These are phyloP conservation scores for Termitomyces sp. DNA, from an alignment of 768 basidiomycete species.

Conservation along the genomic window DNA sequence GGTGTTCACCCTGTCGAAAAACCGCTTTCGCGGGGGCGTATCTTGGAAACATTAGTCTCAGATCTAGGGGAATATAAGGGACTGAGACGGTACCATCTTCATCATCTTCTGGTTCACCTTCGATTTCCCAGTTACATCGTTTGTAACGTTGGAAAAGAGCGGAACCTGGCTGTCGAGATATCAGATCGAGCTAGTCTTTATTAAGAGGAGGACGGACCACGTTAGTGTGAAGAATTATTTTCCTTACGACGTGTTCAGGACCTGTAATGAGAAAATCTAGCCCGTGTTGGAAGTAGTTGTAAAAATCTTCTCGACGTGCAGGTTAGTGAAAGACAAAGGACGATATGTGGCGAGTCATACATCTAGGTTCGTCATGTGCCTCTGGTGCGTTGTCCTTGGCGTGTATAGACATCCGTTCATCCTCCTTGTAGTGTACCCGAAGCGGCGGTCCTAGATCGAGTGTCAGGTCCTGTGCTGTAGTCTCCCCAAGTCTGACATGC, in stretches of 20 bases:
- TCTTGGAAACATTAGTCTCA: slow-evolving; percentile 33
- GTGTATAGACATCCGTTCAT: slow-evolving; percentile 84
- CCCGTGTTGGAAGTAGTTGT: slow-evolving; percentile 91
- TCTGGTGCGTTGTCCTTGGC: slow-evolving; percentile 40
- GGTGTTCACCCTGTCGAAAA: slow-evolving; percentile 58
- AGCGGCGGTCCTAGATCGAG: slow-evolving; percentile 77
- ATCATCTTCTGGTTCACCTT: slow-evolving; percentile 74
- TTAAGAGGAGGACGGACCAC: slow-evolving; percentile 41
- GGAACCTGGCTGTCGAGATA: slow-evolving; percentile 66
- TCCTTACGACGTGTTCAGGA: slow-evolving; percentile 65
- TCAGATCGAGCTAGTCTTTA: not conserved
- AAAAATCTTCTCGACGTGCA: slow-evolving; percentile 55
- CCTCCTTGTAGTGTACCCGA: slow-evolving; percentile 81
- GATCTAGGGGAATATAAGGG: not conserved
- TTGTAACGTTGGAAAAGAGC: slow-evolving; percentile 89
- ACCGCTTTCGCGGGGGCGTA: slow-evolving; percentile 68
- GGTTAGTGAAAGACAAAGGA: not conserved
- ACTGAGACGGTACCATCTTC: slow-evolving; percentile 55
- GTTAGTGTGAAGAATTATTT: slow-evolving; percentile 86
- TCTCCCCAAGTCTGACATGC: slow-evolving; percentile 62
- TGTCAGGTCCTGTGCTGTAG: slow-evolving; percentile 77
- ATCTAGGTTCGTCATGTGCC: slow-evolving; percentile 46
- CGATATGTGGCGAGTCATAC: slow-evolving; percentile 23
- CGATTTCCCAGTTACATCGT: slow-evolving; percentile 87
- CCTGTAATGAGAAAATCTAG: slow-evolving; percentile 82